Evolutionary conservation across 2,329 filamentous ascomycete genomes (phyloP), one percentile per base, ranked within the genome.

Genomic region (Alternaria brassicae): DNA sequence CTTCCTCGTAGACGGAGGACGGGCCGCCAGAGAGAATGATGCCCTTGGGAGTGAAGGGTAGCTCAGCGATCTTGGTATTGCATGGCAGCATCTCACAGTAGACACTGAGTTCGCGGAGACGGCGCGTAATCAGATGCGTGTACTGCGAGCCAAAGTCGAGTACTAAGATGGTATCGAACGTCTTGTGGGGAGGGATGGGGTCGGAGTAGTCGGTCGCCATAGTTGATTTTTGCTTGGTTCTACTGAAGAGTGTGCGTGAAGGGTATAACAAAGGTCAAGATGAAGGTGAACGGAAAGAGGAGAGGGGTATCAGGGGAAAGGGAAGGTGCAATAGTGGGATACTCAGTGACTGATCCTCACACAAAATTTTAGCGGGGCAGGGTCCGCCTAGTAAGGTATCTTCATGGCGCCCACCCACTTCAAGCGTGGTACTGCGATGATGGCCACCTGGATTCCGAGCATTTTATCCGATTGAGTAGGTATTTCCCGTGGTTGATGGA

Each of bases 61-160:
- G 84, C 56, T 95, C 91, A 6, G 86, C 81, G 21, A 96, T 79
- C 82, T 94, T 94, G 71, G 90, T 88, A 44, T 90, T 96, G 80
- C 93, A 96, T 21, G 91, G 91, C 41, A 96, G 87, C 89, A 96
- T 90, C 81, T 97, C 93, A 62, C 88, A 88, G 82, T 91, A 97
- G 77, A 96, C 86, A 81, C 89, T 90, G 79, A 96, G 85, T 69
- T 90, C 87, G 68, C 92, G 86, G 27, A 96, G 84, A 32, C 91
- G 87, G 54, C 91, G 84, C 9, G 88, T 88, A 72, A 93, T 92
- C 37, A 93, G 82, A 77, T 93, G 90, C 39, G 87, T 88, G 72
- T 89, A 90, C 79, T 91, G 89, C 23, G 86, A 89, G 66, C 86
- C 89, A 75, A 91, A 91, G 78, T 91, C 89, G 69, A 91, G 81